A percentile compares a stretch with the other conserved stretches of the same genome.
Evolutionary conservation across 495 filamentous ascomycete genomes (phyloP).

Genomic region (Penicillium antarcticum): DNA sequence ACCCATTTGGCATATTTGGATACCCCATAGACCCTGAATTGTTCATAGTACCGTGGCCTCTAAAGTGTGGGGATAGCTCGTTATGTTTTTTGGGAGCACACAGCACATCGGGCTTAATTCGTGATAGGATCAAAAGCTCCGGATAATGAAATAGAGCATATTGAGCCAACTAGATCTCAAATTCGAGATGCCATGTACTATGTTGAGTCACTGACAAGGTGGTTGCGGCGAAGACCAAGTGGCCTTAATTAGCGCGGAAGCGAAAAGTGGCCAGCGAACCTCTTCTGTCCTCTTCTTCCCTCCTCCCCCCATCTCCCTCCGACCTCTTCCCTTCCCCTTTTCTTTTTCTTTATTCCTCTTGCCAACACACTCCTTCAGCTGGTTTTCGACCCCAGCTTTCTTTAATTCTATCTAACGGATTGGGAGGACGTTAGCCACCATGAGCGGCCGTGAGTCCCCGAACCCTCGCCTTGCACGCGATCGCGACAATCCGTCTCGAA

Average conservation of each 20-base stretch:
- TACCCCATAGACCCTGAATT: neutral
- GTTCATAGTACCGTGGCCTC: constrained; percentile 7
- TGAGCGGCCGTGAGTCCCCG: constrained; percentile 47
- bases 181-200: neutral
- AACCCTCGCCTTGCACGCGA: constrained; percentile 28
- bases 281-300: constrained; percentile 34
- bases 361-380: constrained; percentile 46
- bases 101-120: neutral
- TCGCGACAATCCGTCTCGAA: constrained; percentile 23
- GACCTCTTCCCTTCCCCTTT: constrained; percentile 31
- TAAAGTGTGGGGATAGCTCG: constrained; percentile 11
- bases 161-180: neutral
- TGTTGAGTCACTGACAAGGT: constrained; percentile 13
- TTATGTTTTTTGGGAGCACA: neutral
- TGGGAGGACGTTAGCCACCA: constrained; percentile 39
- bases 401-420: constrained; percentile 24
- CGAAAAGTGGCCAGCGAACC: constrained; percentile 46
- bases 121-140: neutral
- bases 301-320: constrained; percentile 33
- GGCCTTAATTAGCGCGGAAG: constrained; percentile 45
- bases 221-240: constrained; percentile 39
- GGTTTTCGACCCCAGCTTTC: constrained; percentile 55
- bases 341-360: constrained; percentile 40
- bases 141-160: neutral
- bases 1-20: neutral